These are phyloP conservation scores for Avena eriantha DNA, from an alignment of 176 grass and related monocot genomes.

Conservation along the genomic window DNA sequence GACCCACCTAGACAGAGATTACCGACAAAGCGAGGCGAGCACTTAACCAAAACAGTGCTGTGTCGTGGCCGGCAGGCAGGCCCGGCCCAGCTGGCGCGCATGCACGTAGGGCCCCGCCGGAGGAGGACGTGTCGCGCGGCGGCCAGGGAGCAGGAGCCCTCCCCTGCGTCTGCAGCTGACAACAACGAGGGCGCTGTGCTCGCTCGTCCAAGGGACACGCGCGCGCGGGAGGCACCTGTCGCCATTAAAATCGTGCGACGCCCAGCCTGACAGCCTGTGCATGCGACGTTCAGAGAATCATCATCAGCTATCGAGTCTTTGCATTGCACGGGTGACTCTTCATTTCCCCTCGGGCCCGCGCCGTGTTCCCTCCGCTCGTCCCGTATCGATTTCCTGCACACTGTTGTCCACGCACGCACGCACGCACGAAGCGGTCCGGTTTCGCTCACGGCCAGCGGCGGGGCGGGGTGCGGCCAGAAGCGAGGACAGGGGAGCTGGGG, in stretches of 20 bases:
- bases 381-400: background rate
- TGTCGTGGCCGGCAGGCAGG: too few species aligned
- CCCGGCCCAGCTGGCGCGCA: background rate
- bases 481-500: background rate
- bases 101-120: too few species aligned
- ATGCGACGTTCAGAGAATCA: background rate
- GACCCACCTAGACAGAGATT: constrained; percentile 6
- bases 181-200: background rate
- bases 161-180: background rate
- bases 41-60: background rate
- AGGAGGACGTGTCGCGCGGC: constrained; percentile 34
- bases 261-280: too few species aligned
- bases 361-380: background rate
- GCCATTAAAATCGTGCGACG: background rate
- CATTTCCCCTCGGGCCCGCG: background rate
- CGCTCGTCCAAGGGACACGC: background rate
- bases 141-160: background rate
- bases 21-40: constrained; percentile 34
- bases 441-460: background rate
- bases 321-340: too few species aligned
- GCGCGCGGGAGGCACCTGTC: background rate
- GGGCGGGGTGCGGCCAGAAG: background rate
- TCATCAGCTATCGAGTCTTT: background rate
- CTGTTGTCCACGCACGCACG: background rate
- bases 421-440: background rate